A percentile compares a stretch with the other conserved stretches of the same genome.
phyloP scores from a whole-genome alignment of 1,284 basidiomycete genomes.

The Apiotrichum porosum region DNA sequence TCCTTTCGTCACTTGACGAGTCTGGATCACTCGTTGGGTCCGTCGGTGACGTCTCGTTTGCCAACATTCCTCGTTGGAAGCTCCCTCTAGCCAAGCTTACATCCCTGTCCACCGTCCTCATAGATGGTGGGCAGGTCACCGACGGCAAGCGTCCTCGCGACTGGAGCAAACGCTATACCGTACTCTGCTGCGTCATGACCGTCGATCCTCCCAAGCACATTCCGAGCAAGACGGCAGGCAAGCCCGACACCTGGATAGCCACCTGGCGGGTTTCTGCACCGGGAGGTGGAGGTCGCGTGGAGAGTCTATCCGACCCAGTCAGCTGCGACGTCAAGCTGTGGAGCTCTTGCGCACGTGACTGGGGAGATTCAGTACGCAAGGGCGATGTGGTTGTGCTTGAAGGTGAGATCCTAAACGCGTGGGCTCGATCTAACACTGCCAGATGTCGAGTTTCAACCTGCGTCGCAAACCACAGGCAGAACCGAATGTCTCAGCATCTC shows the following conservation, averaged over 20 bases:
- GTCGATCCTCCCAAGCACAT: conserved; percentile 20
- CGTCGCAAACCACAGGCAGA: too few relatives aligned
- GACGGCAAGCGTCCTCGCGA: too few relatives aligned
- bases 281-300: background rate
- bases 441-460: conserved; percentile 38
- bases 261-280: conserved; percentile 34
- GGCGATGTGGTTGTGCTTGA: conserved; percentile 40
- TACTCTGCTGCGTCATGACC: conserved; percentile 34
- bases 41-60: conserved; percentile 16
- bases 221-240: too few relatives aligned
- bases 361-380: conserved; percentile 27
- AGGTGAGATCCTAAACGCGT: conserved; percentile 23
- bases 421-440: background rate
- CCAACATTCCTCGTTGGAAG: conserved; percentile 32
- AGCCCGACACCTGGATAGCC: conserved; percentile 31
- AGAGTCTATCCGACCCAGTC: conserved; percentile 2
- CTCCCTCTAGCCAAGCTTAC: conserved; percentile 30
- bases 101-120: conserved; percentile 16
- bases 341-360: conserved; percentile 33
- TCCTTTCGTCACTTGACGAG: conserved; percentile 30
- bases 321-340: conserved; percentile 35
- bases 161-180: conserved; percentile 6
- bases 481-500: conserved; percentile 30
- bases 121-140: background rate
- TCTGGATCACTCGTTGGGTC: conserved; percentile 18